Conservation (phyloP, 257 asterid genomes). For the Solanum corneliomulleri region DNA sequence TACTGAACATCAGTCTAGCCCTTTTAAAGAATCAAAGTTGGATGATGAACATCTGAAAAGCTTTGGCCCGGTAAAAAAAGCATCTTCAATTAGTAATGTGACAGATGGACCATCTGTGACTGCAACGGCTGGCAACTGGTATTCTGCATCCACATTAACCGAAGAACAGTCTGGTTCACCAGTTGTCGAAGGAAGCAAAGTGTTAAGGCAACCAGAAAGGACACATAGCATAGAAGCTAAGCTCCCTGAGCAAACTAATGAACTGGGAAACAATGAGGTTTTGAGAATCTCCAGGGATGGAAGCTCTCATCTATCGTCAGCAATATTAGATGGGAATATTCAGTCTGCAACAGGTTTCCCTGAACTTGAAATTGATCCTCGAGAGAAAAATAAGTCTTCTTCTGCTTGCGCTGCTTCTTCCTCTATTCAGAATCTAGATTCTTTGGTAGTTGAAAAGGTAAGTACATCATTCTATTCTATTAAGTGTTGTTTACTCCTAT, state of each 20-base stretch:
- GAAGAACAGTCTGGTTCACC: constrained; percentile 18
- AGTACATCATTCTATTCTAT: background rate
- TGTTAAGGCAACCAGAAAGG: constrained; percentile 10
- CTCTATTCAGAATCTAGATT: constrained; percentile 17
- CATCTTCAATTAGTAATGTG: constrained; percentile 15
- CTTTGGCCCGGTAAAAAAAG: constrained; percentile 15
- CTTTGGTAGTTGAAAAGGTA: constrained; percentile 28
- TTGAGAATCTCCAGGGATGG: constrained; percentile 22
- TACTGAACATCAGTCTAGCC: constrained; percentile 19
- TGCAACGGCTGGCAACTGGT: constrained; percentile 4
- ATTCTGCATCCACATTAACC: constrained; percentile 11
- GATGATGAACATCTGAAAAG: constrained; percentile 15
- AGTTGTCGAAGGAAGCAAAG: constrained; percentile 10
- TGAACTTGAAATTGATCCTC: constrained; percentile 14
- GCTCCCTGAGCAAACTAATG: constrained; percentile 10
- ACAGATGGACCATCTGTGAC: constrained; percentile 16
- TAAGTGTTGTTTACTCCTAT: background rate
- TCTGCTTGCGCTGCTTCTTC: constrained; percentile 17
- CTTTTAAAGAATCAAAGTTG: constrained; percentile 13
- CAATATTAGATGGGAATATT: constrained; percentile 18
- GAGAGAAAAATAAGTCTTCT: constrained; percentile 11
- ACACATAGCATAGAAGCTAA: constrained; percentile 16
- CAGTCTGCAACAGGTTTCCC: constrained; percentile 13
- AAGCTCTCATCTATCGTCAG: constrained; percentile 13
- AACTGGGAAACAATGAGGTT: constrained; percentile 14